A percentile compares a stretch with the other conserved stretches of the same genome.
phyloP scores from a whole-genome alignment of 257 asterid genomes.

The Petrea volubilis region DNA sequence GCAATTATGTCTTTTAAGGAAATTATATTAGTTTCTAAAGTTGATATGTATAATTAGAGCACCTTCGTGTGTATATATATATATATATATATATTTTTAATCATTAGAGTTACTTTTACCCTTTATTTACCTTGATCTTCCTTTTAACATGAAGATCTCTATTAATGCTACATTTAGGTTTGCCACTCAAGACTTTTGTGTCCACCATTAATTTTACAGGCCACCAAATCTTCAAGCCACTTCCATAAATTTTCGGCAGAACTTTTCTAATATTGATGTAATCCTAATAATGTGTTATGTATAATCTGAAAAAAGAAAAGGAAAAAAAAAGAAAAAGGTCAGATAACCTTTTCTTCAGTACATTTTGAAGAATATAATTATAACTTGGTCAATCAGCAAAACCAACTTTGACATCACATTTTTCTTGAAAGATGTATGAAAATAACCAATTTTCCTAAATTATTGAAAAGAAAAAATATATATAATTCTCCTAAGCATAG shows the following conservation, averaged over 20 bases:
- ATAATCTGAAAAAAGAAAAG: not conserved
- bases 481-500: no score
- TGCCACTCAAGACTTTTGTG: conserved; percentile 24
- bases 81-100: not conserved
- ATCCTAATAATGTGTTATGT: not conserved
- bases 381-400: no score
- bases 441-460: no score
- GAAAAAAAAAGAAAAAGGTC: no score
- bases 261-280: not conserved
- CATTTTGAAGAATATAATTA: no score
- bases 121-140: not conserved
- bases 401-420: no score
- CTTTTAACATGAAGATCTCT: not conserved
- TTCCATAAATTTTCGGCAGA: not conserved
- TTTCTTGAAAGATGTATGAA: no score
- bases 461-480: no score
- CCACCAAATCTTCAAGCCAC: not conserved
- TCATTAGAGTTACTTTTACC: not conserved
- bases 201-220: not conserved
- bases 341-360: no score
- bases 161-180: conserved; percentile 22
- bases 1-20: conserved; percentile 50
- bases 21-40: conserved; percentile 28
- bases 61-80: conserved; percentile 25
- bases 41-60: conserved; percentile 43